These are phyloP conservation scores for Penicillium pulvis DNA, from an alignment of 495 filamentous ascomycete species.

Conservation along the genomic window DNA sequence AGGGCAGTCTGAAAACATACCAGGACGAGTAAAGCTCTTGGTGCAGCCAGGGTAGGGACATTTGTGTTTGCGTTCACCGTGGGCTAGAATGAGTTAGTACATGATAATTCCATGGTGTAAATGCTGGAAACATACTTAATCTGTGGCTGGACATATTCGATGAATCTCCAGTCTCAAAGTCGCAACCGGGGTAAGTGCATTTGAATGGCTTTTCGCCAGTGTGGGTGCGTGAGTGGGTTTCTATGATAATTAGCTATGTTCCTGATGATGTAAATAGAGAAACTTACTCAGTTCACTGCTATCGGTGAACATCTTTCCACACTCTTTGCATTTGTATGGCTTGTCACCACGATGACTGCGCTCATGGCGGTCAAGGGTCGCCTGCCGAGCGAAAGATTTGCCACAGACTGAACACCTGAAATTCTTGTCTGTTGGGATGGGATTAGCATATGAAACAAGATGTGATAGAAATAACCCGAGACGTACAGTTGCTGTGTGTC, in stretches of 20 bases:
- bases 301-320: slow-evolving; percentile 50
- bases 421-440: slow-evolving; percentile 38
- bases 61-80: slow-evolving; percentile 51
- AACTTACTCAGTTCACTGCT: slow-evolving; percentile 53
- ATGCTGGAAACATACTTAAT: slow-evolving; percentile 35
- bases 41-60: slow-evolving; percentile 44
- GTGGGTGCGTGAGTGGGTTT: slow-evolving; percentile 55
- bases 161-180: slow-evolving; percentile 51
- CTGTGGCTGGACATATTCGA: slow-evolving; percentile 54
- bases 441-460: neutral
- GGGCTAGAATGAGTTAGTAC: slow-evolving; percentile 32
- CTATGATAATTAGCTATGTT: slow-evolving; percentile 28
- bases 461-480: neutral
- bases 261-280: too few species aligned
- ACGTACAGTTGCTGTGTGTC: slow-evolving; percentile 51
- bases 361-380: slow-evolving; percentile 51
- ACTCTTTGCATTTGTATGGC: slow-evolving; percentile 48
- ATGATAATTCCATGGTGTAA: neutral
- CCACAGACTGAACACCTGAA: slow-evolving; percentile 50
- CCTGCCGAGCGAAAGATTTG: slow-evolving; percentile 49
- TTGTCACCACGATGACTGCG: slow-evolving; percentile 58
- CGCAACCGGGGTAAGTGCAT: slow-evolving; percentile 51
- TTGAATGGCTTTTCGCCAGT: slow-evolving; percentile 55
- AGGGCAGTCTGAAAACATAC: slow-evolving; percentile 23
- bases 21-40: slow-evolving; percentile 52